Base-by-base conservation (phyloP, 257 asterid genomes). In the Penstemon davidsonii region DNA sequence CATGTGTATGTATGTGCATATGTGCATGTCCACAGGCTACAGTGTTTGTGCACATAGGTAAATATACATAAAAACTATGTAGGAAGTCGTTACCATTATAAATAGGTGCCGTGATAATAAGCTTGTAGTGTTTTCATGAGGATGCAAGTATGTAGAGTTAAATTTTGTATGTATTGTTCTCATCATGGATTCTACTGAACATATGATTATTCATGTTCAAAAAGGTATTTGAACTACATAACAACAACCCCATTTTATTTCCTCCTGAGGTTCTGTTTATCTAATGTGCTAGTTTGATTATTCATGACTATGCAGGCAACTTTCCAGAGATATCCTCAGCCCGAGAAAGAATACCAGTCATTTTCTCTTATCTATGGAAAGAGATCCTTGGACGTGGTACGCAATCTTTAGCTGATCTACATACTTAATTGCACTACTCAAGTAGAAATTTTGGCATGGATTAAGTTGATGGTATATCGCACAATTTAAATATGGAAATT, bases 341-440 rank as follows among this genome's bases (percentile, higher is more conserved):
- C 96, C 54, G 94, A 88, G 75, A 88, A 84, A 79, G 96, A 88
- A 66, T 86, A 88, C 67, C 96, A 86, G 64, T 86, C 96, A 58
- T 88, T 88, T 78, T 86, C 96, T 79, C 89, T 88, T 68, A 70
- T 84, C 74, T 75, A 88, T 79, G 87, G 83, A 43, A 80, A 77
- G 12, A 75, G 75, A 44, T 83, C 96, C 55, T 80, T 86, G 83
- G 94, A 88, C 80, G 81, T 88, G 91, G 96, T 88, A 66, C 51
- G 85, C 63, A 66, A 43, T 60, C 50, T 8, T 54, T 75, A 51
- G 6, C 52, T 63, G 51, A 55, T 72, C 44, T 33, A 45, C 45
- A 55, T 56, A 15, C 53, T 45, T 56, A 67, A 3, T 11, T 18
- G n/a, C 52, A 37, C 36, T 61, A 51, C 43, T 40, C 5, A 33